Percentiles rank a stretch among this genome's conserved stretches.
phyloP scores from a whole-genome alignment of 768 basidiomycete genomes.

The Pleurotus ostreatus region DNA sequence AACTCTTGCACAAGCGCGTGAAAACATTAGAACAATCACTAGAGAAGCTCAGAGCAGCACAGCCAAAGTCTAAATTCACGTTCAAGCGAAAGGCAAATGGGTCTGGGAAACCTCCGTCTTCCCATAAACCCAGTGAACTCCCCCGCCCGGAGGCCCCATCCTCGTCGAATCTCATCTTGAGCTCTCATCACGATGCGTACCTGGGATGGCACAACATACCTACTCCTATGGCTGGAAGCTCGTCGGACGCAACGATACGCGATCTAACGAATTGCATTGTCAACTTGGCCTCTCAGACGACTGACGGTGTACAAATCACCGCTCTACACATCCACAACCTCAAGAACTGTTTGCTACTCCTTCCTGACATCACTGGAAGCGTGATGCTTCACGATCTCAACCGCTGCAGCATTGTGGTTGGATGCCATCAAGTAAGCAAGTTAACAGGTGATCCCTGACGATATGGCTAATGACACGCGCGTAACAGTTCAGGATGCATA shows the following conservation, averaged over 20 bases:
- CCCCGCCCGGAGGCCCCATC: background rate
- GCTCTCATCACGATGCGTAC: constrained; percentile 40
- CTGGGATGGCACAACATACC: constrained; percentile 41
- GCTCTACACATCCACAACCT: constrained; percentile 66
- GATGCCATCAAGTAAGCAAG: constrained; percentile 74
- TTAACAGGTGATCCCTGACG: background rate
- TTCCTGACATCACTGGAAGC: constrained; percentile 67
- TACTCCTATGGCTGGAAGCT: constrained; percentile 13
- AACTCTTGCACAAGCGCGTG: constrained; percentile 50
- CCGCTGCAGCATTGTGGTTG: constrained; percentile 62
- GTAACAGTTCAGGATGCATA: constrained; percentile 82
- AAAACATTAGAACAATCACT: constrained; percentile 54
- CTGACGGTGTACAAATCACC: constrained; percentile 29
- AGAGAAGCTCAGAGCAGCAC: constrained; percentile 42
- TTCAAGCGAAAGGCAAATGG: constrained; percentile 47
- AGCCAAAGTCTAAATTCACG: constrained; percentile 57
- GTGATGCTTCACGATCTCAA: constrained; percentile 64
- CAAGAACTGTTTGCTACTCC: constrained; percentile 55
- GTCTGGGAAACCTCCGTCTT: constrained; percentile 9
- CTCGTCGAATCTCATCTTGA: constrained; percentile 37
- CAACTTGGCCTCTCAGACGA: constrained; percentile 40
- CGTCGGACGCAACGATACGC: constrained; percentile 58
- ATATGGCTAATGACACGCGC: background rate
- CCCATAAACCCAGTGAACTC: background rate
- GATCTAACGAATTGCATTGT: constrained; percentile 68